A percentile compares a stretch with the other conserved stretches of the same genome.
Conservation (phyloP, 2,329 filamentous ascomycete species). For the Biscogniauxia marginata region DNA sequence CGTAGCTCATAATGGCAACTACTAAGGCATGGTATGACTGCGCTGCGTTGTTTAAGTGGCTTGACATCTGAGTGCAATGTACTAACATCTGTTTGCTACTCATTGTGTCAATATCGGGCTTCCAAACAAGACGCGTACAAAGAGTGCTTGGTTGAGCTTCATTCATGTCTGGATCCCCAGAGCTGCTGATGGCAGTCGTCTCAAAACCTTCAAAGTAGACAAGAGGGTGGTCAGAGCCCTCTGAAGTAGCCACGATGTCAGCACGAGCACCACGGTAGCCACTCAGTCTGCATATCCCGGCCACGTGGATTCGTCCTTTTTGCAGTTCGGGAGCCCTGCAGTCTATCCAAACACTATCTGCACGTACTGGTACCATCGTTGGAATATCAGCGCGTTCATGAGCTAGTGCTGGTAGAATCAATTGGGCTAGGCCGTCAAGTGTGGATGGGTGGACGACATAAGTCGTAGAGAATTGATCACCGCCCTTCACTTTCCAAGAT, state of each 20-base stretch:
- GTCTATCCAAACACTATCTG: not conserved
- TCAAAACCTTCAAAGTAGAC: not conserved
- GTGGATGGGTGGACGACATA: not conserved
- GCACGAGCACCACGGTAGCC: not conserved
- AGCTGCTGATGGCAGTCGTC: not conserved
- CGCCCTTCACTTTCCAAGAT: not conserved
- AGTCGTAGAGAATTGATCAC: not conserved
- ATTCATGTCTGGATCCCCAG: not conserved
- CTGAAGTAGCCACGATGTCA: not conserved
- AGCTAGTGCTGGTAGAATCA: not conserved
- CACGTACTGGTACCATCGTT: not conserved
- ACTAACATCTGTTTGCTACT: not conserved
- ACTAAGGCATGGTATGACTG: not conserved
- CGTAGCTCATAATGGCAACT: not conserved
- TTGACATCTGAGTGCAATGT: not conserved
- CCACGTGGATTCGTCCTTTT: not conserved
- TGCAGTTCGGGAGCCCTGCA: not conserved
- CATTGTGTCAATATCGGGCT: not conserved
- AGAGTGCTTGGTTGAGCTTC: not conserved
- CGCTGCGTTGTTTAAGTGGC: not conserved
- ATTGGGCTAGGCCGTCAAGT: not conserved
- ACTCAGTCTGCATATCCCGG: not conserved
- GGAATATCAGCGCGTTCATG: not conserved
- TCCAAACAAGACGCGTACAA: not conserved
- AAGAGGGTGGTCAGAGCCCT: not conserved